Base-by-base conservation (phyloP, 169 alveolate genomes). In the Plasmodium fragile region DNA sequence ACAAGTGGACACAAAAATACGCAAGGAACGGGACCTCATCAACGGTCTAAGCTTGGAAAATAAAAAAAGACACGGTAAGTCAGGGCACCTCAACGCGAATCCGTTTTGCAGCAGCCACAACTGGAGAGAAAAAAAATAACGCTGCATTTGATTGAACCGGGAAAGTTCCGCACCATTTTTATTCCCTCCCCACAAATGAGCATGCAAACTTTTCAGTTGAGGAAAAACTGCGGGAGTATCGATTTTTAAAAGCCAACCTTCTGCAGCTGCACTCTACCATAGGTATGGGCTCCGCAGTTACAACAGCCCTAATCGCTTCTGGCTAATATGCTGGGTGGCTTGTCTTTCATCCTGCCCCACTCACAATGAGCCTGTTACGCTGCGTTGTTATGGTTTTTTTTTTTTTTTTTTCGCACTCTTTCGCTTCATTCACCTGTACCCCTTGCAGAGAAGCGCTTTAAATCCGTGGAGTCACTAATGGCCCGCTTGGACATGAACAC, bases 21-120 rank as follows among this genome's bases (percentile, higher is more conserved):
- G 70, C n/a, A 72, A 84, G 8, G 93, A 84, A 43, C 52, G 81
- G 41, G 69, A 73, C 39, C 78, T 73, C 45, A 49, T 84, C 55
- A 77, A 84, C 78, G 45, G 53, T 25, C 49, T 84, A 77, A 30
- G 45, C 69, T 7, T 13, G 4, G 78, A 73, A 49, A 43, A 73
- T 77, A 84, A 84, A 49, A 77, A 84, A 39, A 84, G 28, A 73
- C 78, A 84, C 45, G 70, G 93, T 84, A 69, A 84, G 65, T 8
- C n/a, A 11, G 22, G 8, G 22, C 41, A 55, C 10, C 70, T 22
- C 3, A 45, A 45, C 18, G n/a, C 16, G n/a, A 45, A 45, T 18
- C n/a, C 55, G 4, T 45, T 45, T 45, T 3, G 55, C 16, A 45
- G 55, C 4, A 7, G 55, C 18, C 3, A 45, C 55, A 0, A 41